These are phyloP conservation scores for Monascus purpureus DNA, from an alignment of 495 filamentous ascomycete genomes.

Conservation along the genomic window DNA sequence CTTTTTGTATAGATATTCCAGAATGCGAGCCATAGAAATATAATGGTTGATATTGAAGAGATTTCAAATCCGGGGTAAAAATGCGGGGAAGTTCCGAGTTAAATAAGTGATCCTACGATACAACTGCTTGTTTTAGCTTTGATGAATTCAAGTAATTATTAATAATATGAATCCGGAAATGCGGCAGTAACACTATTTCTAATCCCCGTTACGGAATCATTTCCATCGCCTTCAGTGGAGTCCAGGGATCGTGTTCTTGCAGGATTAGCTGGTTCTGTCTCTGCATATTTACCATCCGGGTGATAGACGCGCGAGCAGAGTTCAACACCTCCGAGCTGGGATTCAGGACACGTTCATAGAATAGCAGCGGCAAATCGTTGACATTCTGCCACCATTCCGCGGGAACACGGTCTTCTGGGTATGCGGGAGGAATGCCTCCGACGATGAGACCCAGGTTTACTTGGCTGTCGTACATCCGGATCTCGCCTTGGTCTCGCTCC, in stretches of 20 bases:
- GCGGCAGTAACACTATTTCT: background rate
- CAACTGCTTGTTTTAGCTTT: too few relatives aligned
- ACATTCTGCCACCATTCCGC: constrained; percentile 9
- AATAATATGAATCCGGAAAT: background rate
- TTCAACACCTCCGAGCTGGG: constrained; percentile 8
- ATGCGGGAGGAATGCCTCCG: constrained; percentile 7
- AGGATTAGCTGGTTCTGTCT: background rate
- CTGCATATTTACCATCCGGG: constrained; percentile 1
- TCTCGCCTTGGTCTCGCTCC: constrained; percentile 5
- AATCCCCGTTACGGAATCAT: background rate
- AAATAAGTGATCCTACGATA: too few relatives aligned
- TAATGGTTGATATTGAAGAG: too few relatives aligned
- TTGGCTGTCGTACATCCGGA: constrained; percentile 19
- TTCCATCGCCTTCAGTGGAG: background rate
- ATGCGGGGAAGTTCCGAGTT: too few relatives aligned
- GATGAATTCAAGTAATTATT: too few relatives aligned
- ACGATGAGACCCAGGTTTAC: constrained; percentile 12
- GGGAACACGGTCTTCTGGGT: constrained; percentile 11
- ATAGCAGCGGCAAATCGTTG: constrained; percentile 13
- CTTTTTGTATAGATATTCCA: background rate
- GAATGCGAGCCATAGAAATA: too few relatives aligned
- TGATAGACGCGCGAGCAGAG: background rate
- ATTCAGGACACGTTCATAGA: constrained; percentile 25
- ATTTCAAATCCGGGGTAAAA: too few relatives aligned
- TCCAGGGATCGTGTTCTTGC: constrained; percentile 1